A percentile compares a stretch with the other conserved stretches of the same genome.
Evolutionary conservation across 2,329 filamentous ascomycete genomes (phyloP).

Genomic region (Dendryphion nanum): DNA sequence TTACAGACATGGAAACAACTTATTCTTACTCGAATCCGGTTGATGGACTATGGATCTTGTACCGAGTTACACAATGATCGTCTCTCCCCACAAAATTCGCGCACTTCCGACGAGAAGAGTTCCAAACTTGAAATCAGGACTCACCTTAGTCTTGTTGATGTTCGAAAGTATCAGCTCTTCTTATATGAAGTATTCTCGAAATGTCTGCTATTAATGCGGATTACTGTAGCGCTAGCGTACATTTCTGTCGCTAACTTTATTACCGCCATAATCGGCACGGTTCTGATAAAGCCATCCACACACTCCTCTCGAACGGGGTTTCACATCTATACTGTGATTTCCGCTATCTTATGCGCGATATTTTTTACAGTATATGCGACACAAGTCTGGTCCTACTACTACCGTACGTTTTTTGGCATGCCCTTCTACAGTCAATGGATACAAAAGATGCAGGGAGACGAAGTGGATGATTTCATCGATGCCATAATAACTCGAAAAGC

Average conservation of each 20-base stretch:
- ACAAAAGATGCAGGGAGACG: background rate
- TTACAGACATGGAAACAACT: background rate
- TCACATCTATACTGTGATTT: too few relatives aligned
- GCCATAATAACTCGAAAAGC: constrained; percentile 1
- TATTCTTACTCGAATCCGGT: background rate
- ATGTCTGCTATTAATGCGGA: background rate
- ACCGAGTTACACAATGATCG: background rate
- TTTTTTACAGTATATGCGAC: background rate
- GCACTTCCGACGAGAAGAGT: background rate
- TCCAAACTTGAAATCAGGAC: background rate
- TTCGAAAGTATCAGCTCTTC: background rate
- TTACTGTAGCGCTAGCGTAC: background rate
- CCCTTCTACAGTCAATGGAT: background rate
- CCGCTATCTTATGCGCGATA: background rate
- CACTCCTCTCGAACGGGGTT: too few relatives aligned
- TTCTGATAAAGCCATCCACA: background rate
- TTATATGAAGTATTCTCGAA: background rate
- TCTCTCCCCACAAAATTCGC: too few relatives aligned
- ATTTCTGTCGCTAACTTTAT: background rate
- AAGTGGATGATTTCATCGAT: background rate
- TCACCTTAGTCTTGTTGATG: background rate
- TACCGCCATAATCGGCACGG: background rate
- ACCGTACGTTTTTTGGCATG: background rate
- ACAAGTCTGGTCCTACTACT: background rate
- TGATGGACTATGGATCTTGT: too few relatives aligned